These are phyloP conservation scores for Macrolepiota dolichaula DNA, from an alignment of 768 basidiomycete genomes.

Conservation along the genomic window DNA sequence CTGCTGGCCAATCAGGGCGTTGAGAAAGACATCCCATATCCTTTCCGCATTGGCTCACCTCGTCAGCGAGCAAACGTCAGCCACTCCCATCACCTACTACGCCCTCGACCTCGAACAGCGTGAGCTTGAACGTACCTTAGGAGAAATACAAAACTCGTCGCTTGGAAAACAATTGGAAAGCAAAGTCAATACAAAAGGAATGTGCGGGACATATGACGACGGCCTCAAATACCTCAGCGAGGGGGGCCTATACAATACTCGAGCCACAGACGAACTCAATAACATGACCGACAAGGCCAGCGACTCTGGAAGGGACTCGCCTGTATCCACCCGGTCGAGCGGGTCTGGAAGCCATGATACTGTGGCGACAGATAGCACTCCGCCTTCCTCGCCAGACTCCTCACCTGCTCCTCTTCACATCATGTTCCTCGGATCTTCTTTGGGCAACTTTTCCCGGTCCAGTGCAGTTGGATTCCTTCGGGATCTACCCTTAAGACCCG, in stretches of 20 bases:
- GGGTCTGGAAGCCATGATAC: conserved; percentile 17
- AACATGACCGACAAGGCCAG: background rate
- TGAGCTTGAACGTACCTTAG: conserved; percentile 80
- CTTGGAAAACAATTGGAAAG: conserved; percentile 60
- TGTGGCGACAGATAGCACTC: conserved; percentile 16
- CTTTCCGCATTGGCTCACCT: conserved; percentile 65
- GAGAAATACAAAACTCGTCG: conserved; percentile 58
- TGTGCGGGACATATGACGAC: conserved; percentile 90
- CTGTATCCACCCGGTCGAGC: conserved; percentile 19
- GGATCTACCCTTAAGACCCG: conserved; percentile 72
- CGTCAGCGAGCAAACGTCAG: conserved; percentile 28
- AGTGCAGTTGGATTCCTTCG: conserved; percentile 73
- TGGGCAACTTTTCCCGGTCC: conserved; percentile 83
- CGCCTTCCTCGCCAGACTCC: conserved; percentile 46
- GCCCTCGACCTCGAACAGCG: conserved; percentile 90
- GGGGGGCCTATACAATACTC: conserved; percentile 32
- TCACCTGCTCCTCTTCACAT: conserved; percentile 64
- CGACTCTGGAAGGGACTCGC: conserved; percentile 29
- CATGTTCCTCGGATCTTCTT: conserved; percentile 86
- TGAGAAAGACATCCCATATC: conserved; percentile 87
- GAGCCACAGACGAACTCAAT: background rate
- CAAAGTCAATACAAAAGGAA: conserved; percentile 77
- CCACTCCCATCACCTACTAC: conserved; percentile 73
- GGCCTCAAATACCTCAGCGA: conserved; percentile 77
- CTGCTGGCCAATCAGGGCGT: conserved; percentile 45